Evolutionary conservation across 2,329 filamentous ascomycete species (phyloP), one percentile per base, ranked within the genome.

Genomic region (Knufia fluminis): DNA sequence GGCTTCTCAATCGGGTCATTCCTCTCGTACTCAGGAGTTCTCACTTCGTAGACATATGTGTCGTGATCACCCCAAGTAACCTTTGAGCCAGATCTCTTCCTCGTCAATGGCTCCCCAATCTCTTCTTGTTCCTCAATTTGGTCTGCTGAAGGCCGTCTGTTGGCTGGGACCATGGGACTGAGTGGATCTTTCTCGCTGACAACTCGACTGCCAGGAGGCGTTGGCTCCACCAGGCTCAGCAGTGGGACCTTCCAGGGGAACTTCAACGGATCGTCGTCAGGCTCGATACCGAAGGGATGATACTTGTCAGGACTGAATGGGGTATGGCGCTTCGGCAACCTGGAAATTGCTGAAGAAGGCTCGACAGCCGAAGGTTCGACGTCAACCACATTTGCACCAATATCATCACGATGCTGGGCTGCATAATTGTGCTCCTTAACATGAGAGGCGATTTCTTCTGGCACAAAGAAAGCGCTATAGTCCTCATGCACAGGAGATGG

Each of bases 41-140:
- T 77, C 9, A 77, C 71, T 43, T 82, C 77, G 53, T 79, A 84
- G 52, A 78, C 76, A 61, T 82, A 79, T 3, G 76, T 82, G 59
- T 80, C 72, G 54, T 82, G 81, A 52, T 80, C 70, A 9, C 79
- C 81, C 80, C 79, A 84, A 10, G 73, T 80, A 3, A 84, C 80
- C 57, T 82, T 82, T 4, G 76, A 70, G 22, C 59, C 62, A 19
- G 66, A 41, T 24, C 32, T 64, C 4, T 68, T 67, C 26, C 71
- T 68, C 20, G 68, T 68, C n/a, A 67, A 60, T 1, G 65, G 65
- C 50, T 70, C 64, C 9, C 72, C 60, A 31, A 70, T 60, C 46
- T 77, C 72, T 9, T 69, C 9, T 32, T 35, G 16, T 22, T 51
- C 48, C 3, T 46, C 31, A 4, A 44, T 24, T 17, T n/a, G 14